Evolutionary conservation across 805 yeast species (phyloP), one percentile per base, ranked within the genome.

Genomic region (Sugiyamaella lignohabitans): DNA sequence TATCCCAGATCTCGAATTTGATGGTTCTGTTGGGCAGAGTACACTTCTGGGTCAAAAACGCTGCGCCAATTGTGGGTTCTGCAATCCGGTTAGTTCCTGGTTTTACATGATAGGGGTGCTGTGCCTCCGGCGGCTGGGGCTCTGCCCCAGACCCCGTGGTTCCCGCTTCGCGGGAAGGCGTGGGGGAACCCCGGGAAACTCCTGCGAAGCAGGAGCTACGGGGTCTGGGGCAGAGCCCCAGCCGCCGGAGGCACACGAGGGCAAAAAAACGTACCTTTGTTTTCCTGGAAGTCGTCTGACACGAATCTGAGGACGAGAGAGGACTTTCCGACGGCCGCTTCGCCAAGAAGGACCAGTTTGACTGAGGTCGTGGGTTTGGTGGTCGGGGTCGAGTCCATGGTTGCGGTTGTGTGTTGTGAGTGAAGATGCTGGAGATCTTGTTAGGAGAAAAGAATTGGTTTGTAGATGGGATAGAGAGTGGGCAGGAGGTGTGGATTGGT

Each of bases 51-150:
- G 98, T 91, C 48, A 91, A 71, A 62, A 91, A 91, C 2, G 98
- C 98, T 3, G 98, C 98, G 14, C 98, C 98, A 57, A 91, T 91
- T 2, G 98, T 91, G 19, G 97, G 97, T 60, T 91, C 98, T 27
- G 14, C n/a, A 27, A 27, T 27, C 8, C 64, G 42, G 24, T 38
- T 21, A 38, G 24, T 8, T 20, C 27, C 3, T 8, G 22, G 21
- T 6, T n/a, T 3, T n/a, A 3, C 38, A 27, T 27, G 14, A 38
- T 3, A 6, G 21, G 8, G 20, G 23, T 8, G 32, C 14, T 27
- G 32, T n/a, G n/a, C n/a, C n/a, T n/a, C n/a, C n/a, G n/a, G n/a
- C n/a, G n/a, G n/a, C n/a, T n/a, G n/a, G n/a, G n/a, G n/a, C n/a
- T n/a, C n/a, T n/a, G n/a, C n/a, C n/a, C n/a, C n/a, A n/a, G n/a